A percentile compares a stretch with the other conserved stretches of the same genome.
Evolutionary conservation across 1,139 yeast species (phyloP).

Genomic region (Saccharomyces hybrid): DNA sequence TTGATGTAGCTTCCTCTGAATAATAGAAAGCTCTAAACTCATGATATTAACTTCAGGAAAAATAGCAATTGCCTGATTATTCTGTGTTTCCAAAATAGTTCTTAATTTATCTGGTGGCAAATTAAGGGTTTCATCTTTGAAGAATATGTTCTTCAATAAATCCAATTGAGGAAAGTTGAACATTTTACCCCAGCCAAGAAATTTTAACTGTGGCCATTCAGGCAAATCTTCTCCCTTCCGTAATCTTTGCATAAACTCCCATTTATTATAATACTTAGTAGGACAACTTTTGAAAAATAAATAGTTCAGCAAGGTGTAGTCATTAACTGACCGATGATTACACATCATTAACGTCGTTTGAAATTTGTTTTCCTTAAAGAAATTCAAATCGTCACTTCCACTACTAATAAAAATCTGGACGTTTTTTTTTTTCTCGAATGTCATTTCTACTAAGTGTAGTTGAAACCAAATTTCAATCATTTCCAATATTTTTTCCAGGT

Average conservation of each 20-base stretch:
- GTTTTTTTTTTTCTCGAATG: conserved; percentile 17
- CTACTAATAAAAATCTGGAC: conserved; percentile 21
- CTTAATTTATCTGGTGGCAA: conserved; percentile 12
- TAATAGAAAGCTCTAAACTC: conserved; percentile 38
- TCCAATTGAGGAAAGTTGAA: conserved; percentile 22
- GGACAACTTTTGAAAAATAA: conserved; percentile 10
- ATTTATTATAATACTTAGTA: conserved; percentile 4
- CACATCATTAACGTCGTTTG: conserved; percentile 23
- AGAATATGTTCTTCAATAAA: conserved; percentile 18
- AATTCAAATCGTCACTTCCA: conserved; percentile 18
- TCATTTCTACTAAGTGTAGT: conserved; percentile 16
- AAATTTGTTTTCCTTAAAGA: conserved; percentile 9
- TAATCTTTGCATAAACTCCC: conserved; percentile 6
- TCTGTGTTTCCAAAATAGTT: conserved; percentile 10
- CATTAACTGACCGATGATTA: conserved; percentile 31
- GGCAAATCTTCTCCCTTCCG: conserved; percentile 7
- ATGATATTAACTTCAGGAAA: conserved; percentile 73
- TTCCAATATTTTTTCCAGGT: conserved; percentile 8
- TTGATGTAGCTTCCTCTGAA: conserved; percentile 46
- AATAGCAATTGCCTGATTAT: conserved; percentile 33
- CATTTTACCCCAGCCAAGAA: conserved; percentile 28
- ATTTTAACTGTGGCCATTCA: conserved; percentile 14
- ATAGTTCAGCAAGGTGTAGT: conserved; percentile 24
- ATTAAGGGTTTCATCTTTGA: conserved; percentile 25
- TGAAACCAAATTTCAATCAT: conserved; percentile 17